Evolutionary conservation across 768 basidiomycete genomes (phyloP).

Genomic region (Asterophora lycoperdoides): DNA sequence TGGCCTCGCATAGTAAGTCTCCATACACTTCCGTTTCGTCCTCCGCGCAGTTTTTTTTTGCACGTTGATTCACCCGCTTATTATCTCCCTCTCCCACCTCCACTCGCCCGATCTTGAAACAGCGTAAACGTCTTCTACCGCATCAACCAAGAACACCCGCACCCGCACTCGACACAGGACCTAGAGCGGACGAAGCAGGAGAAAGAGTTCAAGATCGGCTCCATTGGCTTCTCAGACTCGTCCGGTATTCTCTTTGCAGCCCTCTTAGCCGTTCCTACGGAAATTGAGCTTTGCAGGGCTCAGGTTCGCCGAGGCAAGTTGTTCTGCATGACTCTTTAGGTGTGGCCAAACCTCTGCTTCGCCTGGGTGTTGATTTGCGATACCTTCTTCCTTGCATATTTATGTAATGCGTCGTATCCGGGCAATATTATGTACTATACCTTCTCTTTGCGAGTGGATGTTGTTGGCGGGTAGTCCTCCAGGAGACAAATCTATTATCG

Average conservation of each 20-base stretch:
- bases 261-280: conserved; percentile 66
- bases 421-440: too few species aligned
- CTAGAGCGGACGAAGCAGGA: conserved; percentile 66
- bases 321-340: conserved; percentile 61
- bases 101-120: not conserved
- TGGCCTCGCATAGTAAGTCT: conserved; percentile 81
- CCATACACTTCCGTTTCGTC: conserved; percentile 1
- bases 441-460: too few species aligned
- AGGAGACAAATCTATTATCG: too few species aligned
- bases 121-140: conserved; percentile 87
- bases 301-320: conserved; percentile 69
- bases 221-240: conserved; percentile 82
- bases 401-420: too few species aligned
- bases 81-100: not conserved
- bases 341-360: not conserved
- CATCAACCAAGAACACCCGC: conserved; percentile 68
- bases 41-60: not conserved
- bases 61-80: not conserved
- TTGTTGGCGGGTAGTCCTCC: too few species aligned
- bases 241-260: conserved; percentile 66
- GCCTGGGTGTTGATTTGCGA: not conserved
- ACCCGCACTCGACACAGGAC: conserved; percentile 42
- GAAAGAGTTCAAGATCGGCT: conserved; percentile 86
- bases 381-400: too few species aligned
- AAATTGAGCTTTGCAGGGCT: conserved; percentile 68